Base-by-base conservation (phyloP, 371 early-diverging fungal species). In the Entomophthora muscae region DNA sequence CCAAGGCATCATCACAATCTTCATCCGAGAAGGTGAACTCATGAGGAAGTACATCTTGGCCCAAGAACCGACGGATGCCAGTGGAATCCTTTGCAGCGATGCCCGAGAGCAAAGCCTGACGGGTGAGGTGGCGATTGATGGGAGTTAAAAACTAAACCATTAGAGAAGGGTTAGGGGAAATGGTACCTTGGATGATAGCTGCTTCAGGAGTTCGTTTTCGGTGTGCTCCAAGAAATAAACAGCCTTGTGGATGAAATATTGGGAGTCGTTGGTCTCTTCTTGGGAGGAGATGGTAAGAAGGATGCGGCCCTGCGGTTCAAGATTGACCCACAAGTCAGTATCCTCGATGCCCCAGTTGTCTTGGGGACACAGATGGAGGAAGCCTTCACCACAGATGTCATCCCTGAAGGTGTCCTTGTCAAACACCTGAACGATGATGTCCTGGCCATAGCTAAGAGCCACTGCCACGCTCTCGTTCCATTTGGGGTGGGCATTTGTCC, bases 391-490 rank as follows among this genome's bases (percentile, higher is more conserved):
- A 63, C 82, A 92, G 23, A 86, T 79, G 61, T 91, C 84, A 68
- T 91, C 77, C n/a, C n/a, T n/a, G 28, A 88, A 73, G 63, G 88
- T 76, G 66, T 88, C 88, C 69, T 83, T 76, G 70, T 90, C 84
- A 66, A 80, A 84, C 2, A 90, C 83, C 12, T 82, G 73, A 0
- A 88, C 78, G 30, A 85, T 76, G n/a, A 89, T 76, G 56, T 78
- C 72, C 0, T 76, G 72, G 3, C 81, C 81, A 66, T 29, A 76
- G 67, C 53, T 77, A 71, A 88, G 73, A 62, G 78, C 77, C 0
- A 90, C 72, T 63, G 91, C 83, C 72, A 90, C 90, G 17, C 83
- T 78, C 71, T 95, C 89, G 68, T 95, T 90, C 95, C 95, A 93
- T 3, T 88, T 82, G 13, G 91, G 92, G 67, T 90, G 91, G 26